Evolutionary conservation across 306 rosid genomes (phyloP), one percentile per base, ranked within the genome.

Genomic region (Quercus glauca): DNA sequence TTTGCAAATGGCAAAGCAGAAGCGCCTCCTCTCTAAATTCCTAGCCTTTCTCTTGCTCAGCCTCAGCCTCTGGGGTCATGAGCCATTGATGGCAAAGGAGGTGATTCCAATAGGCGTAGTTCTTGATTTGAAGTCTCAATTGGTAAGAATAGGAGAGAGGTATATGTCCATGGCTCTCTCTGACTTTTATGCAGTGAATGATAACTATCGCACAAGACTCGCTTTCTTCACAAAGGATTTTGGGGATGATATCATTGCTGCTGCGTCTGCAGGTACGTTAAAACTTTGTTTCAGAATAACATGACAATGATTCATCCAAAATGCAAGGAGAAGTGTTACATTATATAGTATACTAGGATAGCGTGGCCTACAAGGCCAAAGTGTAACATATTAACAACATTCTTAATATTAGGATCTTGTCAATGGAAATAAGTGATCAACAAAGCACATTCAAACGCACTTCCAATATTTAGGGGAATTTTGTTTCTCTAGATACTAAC

Each of bases 221-320:
- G 0, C 19, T 4, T 21, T 77, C 15, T 68, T 20, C 12, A 19
- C 5, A 4, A 60, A 45, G 43, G 49, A 80, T 55, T 86, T 85
- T 5, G 5, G 33, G 51, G 17, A 55, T 0, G 80, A 83, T 28
- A 75, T 74, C 20, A 69, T 80, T 73, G 67, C 13, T 3, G 86
- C 89, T 5, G 84, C 89, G 7, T 61, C 69, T 3, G 78, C 82
- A 33, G 89, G 89, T 86, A 19, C 49, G 15, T 45, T 9, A 45
- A 45, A 11, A 6, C 9, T 35, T 6, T 35, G 43, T 35, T 35
- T 35, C 2, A 0, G 9, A 35, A 35, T 6, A 35, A 35, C 43
- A 35, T 35, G 43, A 35, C 9, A 6, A 35, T 35, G 43, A 35
- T 35, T 45, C 52, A 45, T 45, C 52, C 52, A 45, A 45, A 43